Base-by-base conservation (phyloP, 1,139 yeast species). In the Sugiyamaella sp. region DNA sequence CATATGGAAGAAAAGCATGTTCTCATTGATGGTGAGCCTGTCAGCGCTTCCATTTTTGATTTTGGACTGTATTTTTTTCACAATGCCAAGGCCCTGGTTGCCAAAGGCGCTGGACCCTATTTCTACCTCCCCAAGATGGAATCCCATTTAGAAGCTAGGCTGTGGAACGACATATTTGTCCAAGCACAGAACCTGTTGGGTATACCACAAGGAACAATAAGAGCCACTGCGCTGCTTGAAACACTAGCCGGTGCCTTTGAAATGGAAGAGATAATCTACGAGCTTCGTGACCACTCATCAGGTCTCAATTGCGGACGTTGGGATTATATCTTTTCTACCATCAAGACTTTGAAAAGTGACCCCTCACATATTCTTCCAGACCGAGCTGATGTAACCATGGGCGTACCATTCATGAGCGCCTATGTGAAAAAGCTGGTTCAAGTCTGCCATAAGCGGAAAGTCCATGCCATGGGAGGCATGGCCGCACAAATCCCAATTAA, bases 401-500 rank as follows among this genome's bases (percentile, higher is more conserved):
- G 78, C 55, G 85, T 84, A 53, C 88, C 88, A 46, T 85, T 85
- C 71, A 85, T 85, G 89, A 74, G 82, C 37, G 76, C 86, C 19
- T 85, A 85, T 65, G 88, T 84, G 57, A 80, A 81, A 65, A 75
- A 81, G 55, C 76, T 85, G 65, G 84, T 84, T 63, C 75, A 82
- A 70, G 82, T 86, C 45, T 82, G 88, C 70, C 90, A 85, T 73
- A 78, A 78, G 70, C 80, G 89, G 65, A 84, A 83, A 62, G 89
- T 85, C 39, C 87, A 81, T 70, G 91, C 89, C 42, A 82, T 85
- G 80, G 90, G 90, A 58, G 90, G 90, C 59, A 85, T 85, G 90
- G 89, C 89, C 60, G 90, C 89, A 16, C 88, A 84, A 73, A 85
- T 85, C 61, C 89, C 90, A 54, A 83, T 84, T 70, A 85, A 85